Conservation (phyloP, 2,329 filamentous ascomycete genomes). For the Colletotrichum navitas region DNA sequence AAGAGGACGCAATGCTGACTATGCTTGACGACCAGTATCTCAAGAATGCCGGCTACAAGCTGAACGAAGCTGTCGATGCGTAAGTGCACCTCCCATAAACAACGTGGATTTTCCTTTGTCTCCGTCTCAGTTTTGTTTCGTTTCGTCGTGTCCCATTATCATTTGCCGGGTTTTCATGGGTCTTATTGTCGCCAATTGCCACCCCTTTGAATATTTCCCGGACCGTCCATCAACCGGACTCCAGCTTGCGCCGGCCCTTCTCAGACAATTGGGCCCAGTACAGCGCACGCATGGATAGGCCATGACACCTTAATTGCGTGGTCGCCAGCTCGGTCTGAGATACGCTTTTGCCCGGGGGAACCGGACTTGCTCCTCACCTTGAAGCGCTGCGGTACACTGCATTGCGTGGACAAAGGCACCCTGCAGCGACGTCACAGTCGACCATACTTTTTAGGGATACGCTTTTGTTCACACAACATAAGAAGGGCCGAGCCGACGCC, state of each 20-base stretch:
- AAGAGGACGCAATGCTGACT: constrained; percentile 38
- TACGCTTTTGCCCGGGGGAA: constrained; percentile 48
- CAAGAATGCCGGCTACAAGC: constrained; percentile 62
- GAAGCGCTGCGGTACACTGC: constrained; percentile 24
- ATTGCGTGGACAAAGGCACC: constrained; percentile 12
- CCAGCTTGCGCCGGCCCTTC: constrained; percentile 43
- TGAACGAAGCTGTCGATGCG: constrained; percentile 68
- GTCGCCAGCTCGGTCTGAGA: constrained; percentile 43
- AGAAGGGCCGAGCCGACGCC: constrained; percentile 45
- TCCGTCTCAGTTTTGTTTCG: constrained; percentile 13
- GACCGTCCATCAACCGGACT: constrained; percentile 33
- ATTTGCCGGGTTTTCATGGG: constrained; percentile 9
- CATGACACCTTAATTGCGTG: constrained; percentile 33
- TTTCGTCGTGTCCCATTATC: constrained; percentile 7
- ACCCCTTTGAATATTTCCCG: constrained; percentile 30
- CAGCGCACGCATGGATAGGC: constrained; percentile 37
- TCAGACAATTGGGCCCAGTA: constrained; percentile 46
- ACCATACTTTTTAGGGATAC: constrained; percentile 28
- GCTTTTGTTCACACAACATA: constrained; percentile 35
- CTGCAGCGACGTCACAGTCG: constrained; percentile 35
- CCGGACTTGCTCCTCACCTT: constrained; percentile 44
- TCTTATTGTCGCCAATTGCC: constrained; percentile 16
- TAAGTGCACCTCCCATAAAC: constrained; percentile 57
- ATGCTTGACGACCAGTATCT: constrained; percentile 55
- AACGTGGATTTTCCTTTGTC: constrained; percentile 41